Conservation (phyloP, 1,284 basidiomycete genomes). For the Coniferiporia sulphurascens region DNA sequence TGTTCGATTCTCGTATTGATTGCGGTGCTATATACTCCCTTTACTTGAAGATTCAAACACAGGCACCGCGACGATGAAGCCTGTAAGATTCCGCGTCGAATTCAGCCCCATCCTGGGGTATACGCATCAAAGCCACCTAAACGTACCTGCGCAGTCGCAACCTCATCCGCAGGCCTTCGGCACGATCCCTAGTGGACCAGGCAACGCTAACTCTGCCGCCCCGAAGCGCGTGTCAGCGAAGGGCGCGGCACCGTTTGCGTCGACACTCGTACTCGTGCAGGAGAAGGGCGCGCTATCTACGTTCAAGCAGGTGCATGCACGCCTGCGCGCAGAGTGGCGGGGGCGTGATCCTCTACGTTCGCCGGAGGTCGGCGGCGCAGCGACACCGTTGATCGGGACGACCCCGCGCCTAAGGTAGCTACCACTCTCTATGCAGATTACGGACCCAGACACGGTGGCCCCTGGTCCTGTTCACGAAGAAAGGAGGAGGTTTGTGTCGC, state of each 20-base stretch:
- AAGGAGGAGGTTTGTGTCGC: no score
- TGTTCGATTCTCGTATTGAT: not conserved
- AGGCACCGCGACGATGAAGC: conserved; percentile 44
- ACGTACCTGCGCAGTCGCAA: conserved; percentile 3
- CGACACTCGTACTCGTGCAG: conserved; percentile 66
- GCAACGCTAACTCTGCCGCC: conserved; percentile 19
- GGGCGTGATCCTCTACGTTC: conserved; percentile 5
- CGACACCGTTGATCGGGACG: conserved; percentile 8
- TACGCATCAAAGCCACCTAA: conserved; percentile 4
- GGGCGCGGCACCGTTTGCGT: conserved; percentile 23
- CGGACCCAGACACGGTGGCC: no score
- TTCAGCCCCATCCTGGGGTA: conserved; percentile 32
- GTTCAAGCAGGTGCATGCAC: conserved; percentile 71
- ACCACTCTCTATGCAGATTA: no score
- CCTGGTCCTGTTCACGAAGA: no score
- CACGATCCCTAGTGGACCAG: not conserved
- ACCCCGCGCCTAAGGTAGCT: conserved; percentile 6
- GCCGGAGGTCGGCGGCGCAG: conserved; percentile 5
- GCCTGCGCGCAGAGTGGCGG: conserved; percentile 64
- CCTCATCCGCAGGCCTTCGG: not conserved
- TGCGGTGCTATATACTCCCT: conserved; percentile 13
- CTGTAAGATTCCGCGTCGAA: conserved; percentile 59
- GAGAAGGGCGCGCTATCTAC: conserved; percentile 86
- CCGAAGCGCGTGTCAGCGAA: conserved; percentile 16
- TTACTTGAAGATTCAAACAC: conserved; percentile 34